Evolutionary conservation across 2,329 filamentous ascomycete species (phyloP).

Genomic region (Teratosphaeria zuluensis): DNA sequence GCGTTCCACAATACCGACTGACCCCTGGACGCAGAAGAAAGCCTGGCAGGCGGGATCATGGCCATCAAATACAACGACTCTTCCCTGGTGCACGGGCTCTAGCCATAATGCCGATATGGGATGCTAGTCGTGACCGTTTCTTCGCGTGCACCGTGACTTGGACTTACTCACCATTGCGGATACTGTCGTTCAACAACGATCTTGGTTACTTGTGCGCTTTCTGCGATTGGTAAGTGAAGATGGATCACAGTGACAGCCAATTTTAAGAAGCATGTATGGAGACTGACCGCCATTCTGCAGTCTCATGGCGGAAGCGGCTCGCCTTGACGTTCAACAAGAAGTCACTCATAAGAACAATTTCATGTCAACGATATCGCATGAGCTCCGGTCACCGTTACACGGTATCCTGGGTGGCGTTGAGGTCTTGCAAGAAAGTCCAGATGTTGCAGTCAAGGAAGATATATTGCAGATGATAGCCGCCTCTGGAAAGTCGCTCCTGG

Average conservation of each 20-base stretch:
- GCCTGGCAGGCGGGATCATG: neutral
- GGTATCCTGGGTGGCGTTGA: constrained; percentile 37
- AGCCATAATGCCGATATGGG: neutral
- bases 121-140: neutral
- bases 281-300: neutral
- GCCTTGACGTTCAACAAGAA: neutral
- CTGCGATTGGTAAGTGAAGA: neutral
- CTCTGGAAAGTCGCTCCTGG: neutral
- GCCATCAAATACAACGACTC: neutral
- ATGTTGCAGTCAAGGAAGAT: neutral
- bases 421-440: neutral
- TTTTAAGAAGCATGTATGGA: neutral
- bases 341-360: constrained; percentile 13
- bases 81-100: neutral
- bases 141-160: neutral
- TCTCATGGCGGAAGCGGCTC: neutral
- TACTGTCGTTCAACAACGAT: neutral
- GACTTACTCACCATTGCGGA: neutral
- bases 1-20: neutral
- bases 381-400: constrained; percentile 40
- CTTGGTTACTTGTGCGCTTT: neutral
- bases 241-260: neutral
- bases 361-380: constrained; percentile 42
- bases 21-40: constrained; percentile 3
- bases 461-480: neutral